Evolutionary conservation across 1,139 yeast species (phyloP).

Genomic region (Suhomyces bolitotheri): DNA sequence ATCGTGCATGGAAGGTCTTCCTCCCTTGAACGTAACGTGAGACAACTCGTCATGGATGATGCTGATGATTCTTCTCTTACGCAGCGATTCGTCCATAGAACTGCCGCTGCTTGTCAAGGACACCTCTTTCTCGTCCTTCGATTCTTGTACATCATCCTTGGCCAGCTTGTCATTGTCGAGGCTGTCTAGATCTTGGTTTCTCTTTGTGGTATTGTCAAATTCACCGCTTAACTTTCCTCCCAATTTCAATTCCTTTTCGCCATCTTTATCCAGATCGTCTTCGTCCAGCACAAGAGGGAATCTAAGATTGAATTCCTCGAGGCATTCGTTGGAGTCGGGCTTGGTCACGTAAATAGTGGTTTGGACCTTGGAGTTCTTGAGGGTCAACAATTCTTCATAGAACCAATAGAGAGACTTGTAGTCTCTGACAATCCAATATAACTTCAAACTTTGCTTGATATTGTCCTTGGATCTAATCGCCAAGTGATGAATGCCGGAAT

Average conservation of each 20-base stretch:
- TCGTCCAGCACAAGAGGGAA: constrained; percentile 4
- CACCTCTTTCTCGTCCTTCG: neutral
- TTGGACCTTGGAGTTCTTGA: constrained; percentile 33
- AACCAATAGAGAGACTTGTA: constrained; percentile 50
- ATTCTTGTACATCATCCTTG: neutral
- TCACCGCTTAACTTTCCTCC: neutral
- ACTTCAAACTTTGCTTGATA: constrained; percentile 29
- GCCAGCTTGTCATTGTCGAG: neutral
- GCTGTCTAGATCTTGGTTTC: neutral
- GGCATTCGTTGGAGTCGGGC: constrained; percentile 23
- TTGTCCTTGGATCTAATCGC: constrained; percentile 13
- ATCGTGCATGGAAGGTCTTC: constrained; percentile 32
- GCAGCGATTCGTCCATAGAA: neutral
- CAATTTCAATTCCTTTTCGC: constrained; percentile 5
- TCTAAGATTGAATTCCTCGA: constrained; percentile 22
- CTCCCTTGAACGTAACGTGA: constrained; percentile 26
- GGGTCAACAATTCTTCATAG: constrained; percentile 43
- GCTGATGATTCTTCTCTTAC: constrained; percentile 10
- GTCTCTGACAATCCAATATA: constrained; percentile 56
- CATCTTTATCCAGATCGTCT: constrained; percentile 7
- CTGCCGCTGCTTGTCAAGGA: constrained; percentile 1
- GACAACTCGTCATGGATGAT: constrained; percentile 22
- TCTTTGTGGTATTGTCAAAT: neutral
- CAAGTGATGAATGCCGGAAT: constrained; percentile 36
- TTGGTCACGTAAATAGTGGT: constrained; percentile 44